Conservation (phyloP, 805 yeast genomes). For the Ogataea pilisensis region DNA sequence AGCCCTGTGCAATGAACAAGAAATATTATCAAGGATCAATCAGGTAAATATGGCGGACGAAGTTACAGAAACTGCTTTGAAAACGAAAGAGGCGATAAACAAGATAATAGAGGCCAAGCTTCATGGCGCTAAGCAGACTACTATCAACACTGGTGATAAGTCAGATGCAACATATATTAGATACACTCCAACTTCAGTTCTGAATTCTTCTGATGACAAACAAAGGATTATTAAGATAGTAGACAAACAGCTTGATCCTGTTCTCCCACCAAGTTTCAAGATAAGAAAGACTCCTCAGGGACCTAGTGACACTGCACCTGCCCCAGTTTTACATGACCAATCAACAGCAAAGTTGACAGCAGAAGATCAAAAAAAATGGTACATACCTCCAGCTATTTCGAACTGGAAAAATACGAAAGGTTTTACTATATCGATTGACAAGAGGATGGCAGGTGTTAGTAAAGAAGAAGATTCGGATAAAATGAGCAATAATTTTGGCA, state of each 20-base stretch:
- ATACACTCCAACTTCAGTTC: slow-evolving; percentile 38
- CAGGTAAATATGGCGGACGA: slow-evolving; percentile 8
- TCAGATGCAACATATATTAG: slow-evolving; percentile 38
- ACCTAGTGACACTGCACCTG: slow-evolving; percentile 50
- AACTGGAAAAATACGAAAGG: slow-evolving; percentile 97
- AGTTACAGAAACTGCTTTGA: slow-evolving; percentile 38
- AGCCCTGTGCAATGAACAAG: neutral
- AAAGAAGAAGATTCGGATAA: slow-evolving; percentile 32
- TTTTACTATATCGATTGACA: slow-evolving; percentile 75
- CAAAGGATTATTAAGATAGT: slow-evolving; percentile 57
- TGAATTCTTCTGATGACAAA: slow-evolving; percentile 28
- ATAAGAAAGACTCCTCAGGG: slow-evolving; percentile 68
- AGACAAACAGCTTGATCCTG: slow-evolving; percentile 72
- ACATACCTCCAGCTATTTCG: slow-evolving; percentile 86
- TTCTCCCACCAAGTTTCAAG: slow-evolving; percentile 76
- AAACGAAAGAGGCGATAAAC: slow-evolving; percentile 56
- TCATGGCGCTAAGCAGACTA: slow-evolving; percentile 28
- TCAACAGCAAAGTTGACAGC: slow-evolving; percentile 51
- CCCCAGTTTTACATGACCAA: slow-evolving; percentile 65
- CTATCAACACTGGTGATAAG: slow-evolving; percentile 7
- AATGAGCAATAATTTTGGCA: slow-evolving; percentile 55
- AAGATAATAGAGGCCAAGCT: slow-evolving; percentile 43
- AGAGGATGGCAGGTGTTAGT: slow-evolving; percentile 58
- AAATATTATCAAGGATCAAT: neutral
- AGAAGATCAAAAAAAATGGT: slow-evolving; percentile 78